These are phyloP conservation scores for Penicillium psychrofluorescens DNA, from an alignment of 495 filamentous ascomycete genomes.

Conservation along the genomic window DNA sequence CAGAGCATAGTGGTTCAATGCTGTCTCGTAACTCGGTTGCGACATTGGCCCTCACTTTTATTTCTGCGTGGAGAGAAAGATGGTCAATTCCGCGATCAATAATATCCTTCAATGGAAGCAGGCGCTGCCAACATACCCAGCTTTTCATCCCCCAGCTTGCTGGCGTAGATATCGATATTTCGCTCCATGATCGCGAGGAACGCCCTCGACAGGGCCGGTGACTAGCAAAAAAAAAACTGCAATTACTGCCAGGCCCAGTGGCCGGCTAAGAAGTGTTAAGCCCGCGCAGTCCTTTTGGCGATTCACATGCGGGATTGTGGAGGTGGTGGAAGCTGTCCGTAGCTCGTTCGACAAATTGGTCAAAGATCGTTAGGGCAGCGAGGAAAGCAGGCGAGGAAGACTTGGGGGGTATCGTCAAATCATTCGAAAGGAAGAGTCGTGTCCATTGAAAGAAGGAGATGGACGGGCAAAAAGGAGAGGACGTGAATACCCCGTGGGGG, in stretches of 20 bases:
- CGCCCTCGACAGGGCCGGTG: constrained; percentile 19
- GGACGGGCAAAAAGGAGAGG: constrained; percentile 53
- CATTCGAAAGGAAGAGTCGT: constrained; percentile 51
- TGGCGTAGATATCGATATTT: constrained; percentile 53
- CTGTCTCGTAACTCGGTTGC: constrained; percentile 77
- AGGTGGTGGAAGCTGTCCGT: constrained; percentile 28
- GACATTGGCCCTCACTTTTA: constrained; percentile 66
- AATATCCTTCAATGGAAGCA: neutral
- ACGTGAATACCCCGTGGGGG: constrained; percentile 33
- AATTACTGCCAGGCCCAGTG: constrained; percentile 35
- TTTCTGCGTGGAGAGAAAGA: constrained; percentile 44
- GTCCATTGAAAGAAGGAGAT: constrained; percentile 42
- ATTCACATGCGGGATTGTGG: constrained; percentile 45
- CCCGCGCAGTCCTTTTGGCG: constrained; percentile 22
- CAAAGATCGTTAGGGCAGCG: constrained; percentile 6
- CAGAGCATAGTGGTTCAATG: constrained; percentile 65
- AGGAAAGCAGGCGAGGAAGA: constrained; percentile 3
- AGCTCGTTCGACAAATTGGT: constrained; percentile 42
- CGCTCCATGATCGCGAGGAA: constrained; percentile 36
- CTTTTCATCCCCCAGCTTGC: constrained; percentile 51
- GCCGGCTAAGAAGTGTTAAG: constrained; percentile 29
- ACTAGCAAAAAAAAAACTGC: constrained; percentile 10
- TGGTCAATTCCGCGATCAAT: neutral
- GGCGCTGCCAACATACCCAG: constrained; percentile 40
- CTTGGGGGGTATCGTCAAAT: constrained; percentile 23